phyloP scores from a whole-genome alignment of 441 rosid genomes.

The Gossypium schwendimanii region DNA sequence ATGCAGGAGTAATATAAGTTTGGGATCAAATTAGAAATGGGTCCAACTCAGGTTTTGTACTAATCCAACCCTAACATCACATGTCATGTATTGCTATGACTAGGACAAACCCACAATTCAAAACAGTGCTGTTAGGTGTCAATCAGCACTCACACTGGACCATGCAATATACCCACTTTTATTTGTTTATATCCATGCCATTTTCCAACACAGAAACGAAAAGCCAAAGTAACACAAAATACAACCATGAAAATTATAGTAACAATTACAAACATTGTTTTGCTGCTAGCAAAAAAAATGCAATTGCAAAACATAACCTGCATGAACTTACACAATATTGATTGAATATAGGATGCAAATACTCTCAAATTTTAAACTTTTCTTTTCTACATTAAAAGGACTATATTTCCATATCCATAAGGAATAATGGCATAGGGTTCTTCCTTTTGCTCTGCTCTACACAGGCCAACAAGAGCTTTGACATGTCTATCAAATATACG shows the following conservation, averaged over 20 bases:
- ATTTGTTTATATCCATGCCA: background rate
- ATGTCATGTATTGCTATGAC: background rate
- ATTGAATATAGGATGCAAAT: background rate
- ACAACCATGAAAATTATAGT: background rate
- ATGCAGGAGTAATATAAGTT: background rate
- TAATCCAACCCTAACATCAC: background rate
- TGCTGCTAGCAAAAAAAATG: background rate
- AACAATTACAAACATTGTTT: background rate
- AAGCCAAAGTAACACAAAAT: background rate
- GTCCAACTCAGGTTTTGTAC: background rate
- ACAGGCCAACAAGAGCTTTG: background rate
- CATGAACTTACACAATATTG: background rate
- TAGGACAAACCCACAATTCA: background rate
- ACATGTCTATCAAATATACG: too few species aligned
- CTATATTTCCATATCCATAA: too few species aligned
- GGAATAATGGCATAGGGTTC: background rate
- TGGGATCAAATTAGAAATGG: background rate
- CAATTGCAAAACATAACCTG: background rate
- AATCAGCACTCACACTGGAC: background rate
- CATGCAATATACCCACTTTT: background rate
- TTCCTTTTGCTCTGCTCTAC: background rate
- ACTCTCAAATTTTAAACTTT: background rate
- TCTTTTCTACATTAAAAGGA: too few species aligned
- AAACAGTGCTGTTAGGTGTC: slow-evolving; percentile 1
- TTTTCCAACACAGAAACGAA: background rate